Conservation (phyloP, 2,329 filamentous ascomycete genomes). For the Tolypocladium sp. region DNA sequence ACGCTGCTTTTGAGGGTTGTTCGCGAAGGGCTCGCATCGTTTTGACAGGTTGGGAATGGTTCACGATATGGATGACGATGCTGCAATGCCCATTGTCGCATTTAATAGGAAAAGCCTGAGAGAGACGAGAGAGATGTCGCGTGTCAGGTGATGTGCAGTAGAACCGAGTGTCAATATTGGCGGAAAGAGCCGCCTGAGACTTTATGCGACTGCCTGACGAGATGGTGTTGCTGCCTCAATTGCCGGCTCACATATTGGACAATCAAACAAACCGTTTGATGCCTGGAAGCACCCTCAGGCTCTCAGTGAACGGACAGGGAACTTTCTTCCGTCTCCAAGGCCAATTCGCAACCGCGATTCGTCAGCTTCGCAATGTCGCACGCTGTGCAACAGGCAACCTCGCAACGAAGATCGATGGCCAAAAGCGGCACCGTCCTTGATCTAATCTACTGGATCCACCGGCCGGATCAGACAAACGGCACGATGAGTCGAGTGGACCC, state of each 20-base stretch:
- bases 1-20: background rate
- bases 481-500: background rate
- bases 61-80: background rate
- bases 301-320: background rate
- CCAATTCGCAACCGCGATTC: background rate
- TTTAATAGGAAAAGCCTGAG: background rate
- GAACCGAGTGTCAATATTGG: background rate
- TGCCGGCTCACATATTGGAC: background rate
- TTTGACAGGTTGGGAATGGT: background rate
- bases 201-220: background rate
- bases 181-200: background rate
- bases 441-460: background rate
- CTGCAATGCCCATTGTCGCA: background rate
- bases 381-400: background rate
- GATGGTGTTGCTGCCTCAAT: background rate
- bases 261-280: background rate
- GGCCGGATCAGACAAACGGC: background rate
- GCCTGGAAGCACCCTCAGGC: background rate
- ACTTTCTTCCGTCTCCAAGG: too few relatives aligned
- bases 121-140: background rate
- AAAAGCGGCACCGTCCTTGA: background rate
- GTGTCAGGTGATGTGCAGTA: background rate
- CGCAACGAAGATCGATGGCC: background rate
- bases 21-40: background rate
- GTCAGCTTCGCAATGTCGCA: too few relatives aligned